Percentiles rank a stretch among this genome's conserved stretches.
phyloP scores from a whole-genome alignment of 192 early-diverging fungal genomes.

The Phlyctochytrium arcticum region DNA sequence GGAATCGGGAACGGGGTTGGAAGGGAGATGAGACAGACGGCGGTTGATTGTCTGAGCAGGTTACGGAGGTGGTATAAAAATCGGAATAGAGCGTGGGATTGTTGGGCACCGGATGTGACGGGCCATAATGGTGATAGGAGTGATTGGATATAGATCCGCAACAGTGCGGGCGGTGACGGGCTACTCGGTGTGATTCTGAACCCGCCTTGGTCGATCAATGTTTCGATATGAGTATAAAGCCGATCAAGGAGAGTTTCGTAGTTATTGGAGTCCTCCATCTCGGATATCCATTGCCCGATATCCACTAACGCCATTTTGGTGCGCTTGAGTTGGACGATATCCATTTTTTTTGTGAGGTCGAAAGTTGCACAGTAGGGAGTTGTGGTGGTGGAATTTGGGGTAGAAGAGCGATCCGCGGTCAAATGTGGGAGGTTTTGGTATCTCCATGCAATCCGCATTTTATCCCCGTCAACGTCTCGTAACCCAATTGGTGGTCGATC shows the following conservation, averaged over 20 bases:
- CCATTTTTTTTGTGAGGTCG: slow-evolving; percentile 79
- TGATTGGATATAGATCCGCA: slow-evolving; percentile 78
- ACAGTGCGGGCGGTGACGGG: slow-evolving; percentile 33
- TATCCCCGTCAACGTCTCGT: slow-evolving; percentile 42
- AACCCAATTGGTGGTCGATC: slow-evolving; percentile 25
- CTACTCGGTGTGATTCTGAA: slow-evolving; percentile 48
- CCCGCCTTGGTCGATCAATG: slow-evolving; percentile 58
- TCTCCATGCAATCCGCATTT: slow-evolving; percentile 91
- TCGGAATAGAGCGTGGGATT: neutral
- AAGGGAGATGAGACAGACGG: slow-evolving; percentile 73
- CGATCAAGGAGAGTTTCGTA: slow-evolving; percentile 18
- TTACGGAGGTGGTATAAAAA: slow-evolving; percentile 72
- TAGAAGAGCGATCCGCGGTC: slow-evolving; percentile 26
- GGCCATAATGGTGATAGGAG: slow-evolving; percentile 80
- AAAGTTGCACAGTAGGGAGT: slow-evolving; percentile 74
- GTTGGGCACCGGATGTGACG: slow-evolving; percentile 46
- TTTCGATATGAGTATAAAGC: slow-evolving; percentile 45
- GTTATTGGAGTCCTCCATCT: neutral
- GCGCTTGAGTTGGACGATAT: slow-evolving; percentile 48
- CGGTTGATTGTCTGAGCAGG: slow-evolving; percentile 72
- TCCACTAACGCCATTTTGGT: slow-evolving; percentile 24
- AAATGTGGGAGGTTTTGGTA: slow-evolving; percentile 80
- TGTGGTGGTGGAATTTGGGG: slow-evolving; percentile 2
- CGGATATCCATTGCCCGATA: slow-evolving; percentile 5
- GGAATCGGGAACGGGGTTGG: slow-evolving; percentile 72